Base-by-base conservation (phyloP, 768 basidiomycete genomes). In the Amanita muscaria region DNA sequence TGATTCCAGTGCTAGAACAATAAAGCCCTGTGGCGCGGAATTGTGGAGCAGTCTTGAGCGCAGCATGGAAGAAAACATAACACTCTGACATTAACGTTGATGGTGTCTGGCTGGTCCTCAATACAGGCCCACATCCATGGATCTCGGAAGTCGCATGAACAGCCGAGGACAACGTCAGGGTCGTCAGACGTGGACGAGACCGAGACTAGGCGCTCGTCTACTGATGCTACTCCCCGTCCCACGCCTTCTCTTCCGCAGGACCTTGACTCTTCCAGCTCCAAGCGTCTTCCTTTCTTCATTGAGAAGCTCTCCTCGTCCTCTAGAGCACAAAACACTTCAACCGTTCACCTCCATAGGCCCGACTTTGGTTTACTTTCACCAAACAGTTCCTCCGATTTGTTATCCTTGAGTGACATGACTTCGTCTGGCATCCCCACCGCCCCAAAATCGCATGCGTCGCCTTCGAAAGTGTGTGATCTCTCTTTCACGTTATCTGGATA, bases 1-100 rank as follows among this genome's bases (percentile, higher is more conserved):
- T 1, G 83, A 82, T 62, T 96, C 92, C 29, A 94, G 55, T 6
- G 78, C 84, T 6, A 88, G 72, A 11, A 88, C 79, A 1, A 77
- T 84, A 55, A 87, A 79, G 18, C 41, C 42, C 24, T 61, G 60
- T 22, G 46, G 25, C 27, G 29, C 0, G 4, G 25, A 30, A 25
- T 25, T 5, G 6, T 23, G 33, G 15, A 22, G 25, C 4, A 32
- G 33, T 15, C 31, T 32, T 31, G 29, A 16, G 33, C 21, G 34
- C 16, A 44, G 21, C 43, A 44, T 44, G 41, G 18, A 12, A 39
- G n/a, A n/a, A n/a, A n/a, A n/a, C n/a, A n/a, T n/a, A n/a, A n/a
- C n/a, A n/a, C n/a, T n/a, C n/a, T n/a, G n/a, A n/a, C 29, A 14
- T 14, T 14, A 14, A 30, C 29, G 29, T 14, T 7, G 29, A 46